A percentile compares a stretch with the other conserved stretches of the same genome.
Evolutionary conservation across 257 asterid genomes (phyloP).

Genomic region (Ehretia macrophylla): DNA sequence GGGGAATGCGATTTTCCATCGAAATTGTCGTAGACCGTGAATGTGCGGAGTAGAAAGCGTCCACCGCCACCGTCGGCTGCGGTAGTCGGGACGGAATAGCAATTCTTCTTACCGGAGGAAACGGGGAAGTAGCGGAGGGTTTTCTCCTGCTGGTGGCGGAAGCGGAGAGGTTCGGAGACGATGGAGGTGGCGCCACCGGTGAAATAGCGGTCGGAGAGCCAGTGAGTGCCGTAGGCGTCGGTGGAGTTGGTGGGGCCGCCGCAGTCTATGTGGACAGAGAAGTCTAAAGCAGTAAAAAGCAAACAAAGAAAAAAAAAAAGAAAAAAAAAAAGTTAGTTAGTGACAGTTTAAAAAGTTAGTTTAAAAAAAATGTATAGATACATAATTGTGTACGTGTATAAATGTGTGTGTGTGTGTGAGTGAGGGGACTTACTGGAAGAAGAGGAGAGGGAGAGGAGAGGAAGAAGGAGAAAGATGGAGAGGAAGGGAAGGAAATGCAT

Average conservation of each 20-base stretch:
- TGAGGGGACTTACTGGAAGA: constrained; percentile 36
- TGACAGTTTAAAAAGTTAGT: constrained; percentile 1
- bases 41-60: constrained; percentile 56
- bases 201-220: constrained; percentile 86
- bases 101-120: constrained; percentile 80
- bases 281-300: constrained; percentile 39
- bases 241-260: constrained; percentile 66
- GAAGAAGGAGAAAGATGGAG: constrained; percentile 17
- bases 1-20: constrained; percentile 80
- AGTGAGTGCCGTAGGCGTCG: constrained; percentile 58
- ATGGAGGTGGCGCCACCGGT: constrained; percentile 68
- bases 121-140: constrained; percentile 83
- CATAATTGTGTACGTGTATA: neutral
- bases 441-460: constrained; percentile 20
- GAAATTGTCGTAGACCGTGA: constrained; percentile 86
- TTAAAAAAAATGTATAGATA: neutral
- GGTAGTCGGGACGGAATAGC: constrained; percentile 58
- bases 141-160: constrained; percentile 72
- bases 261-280: constrained; percentile 68
- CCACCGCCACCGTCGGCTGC: constrained; percentile 33
- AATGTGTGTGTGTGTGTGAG: neutral
- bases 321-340: constrained; percentile 11
- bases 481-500: constrained; percentile 25
- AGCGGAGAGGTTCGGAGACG: constrained; percentile 87
- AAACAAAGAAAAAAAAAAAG: neutral